phyloP scores from a whole-genome alignment of 352 stramenopile species.

The Globisporangium iwayamae region DNA sequence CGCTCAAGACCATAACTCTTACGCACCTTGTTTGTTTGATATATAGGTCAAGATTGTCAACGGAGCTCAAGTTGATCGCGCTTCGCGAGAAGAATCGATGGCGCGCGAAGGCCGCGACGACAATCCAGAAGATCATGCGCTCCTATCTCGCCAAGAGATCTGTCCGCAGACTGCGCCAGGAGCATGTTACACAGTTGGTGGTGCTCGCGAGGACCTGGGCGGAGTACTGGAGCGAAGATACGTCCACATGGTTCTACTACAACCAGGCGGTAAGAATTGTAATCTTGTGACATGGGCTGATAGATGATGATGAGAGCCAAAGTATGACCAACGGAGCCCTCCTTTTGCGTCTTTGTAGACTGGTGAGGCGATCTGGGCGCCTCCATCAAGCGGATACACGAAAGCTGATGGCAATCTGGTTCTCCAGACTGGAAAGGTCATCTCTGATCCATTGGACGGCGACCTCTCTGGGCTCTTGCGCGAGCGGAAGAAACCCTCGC shows the following conservation, averaged over 20 bases:
- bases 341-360: slow-evolving; percentile 23
- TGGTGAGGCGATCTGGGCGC: slow-evolving; percentile 66
- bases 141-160: slow-evolving; percentile 37
- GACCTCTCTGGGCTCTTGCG: slow-evolving; percentile 28
- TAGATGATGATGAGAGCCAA: background rate
- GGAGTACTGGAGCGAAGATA: slow-evolving; percentile 80
- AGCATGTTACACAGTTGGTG: slow-evolving; percentile 38
- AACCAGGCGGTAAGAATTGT: slow-evolving; percentile 37
- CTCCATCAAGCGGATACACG: slow-evolving; percentile 64
- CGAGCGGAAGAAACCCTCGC: slow-evolving; percentile 19
- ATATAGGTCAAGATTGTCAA: slow-evolving; percentile 49
- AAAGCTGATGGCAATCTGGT: slow-evolving; percentile 64
- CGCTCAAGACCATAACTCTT: background rate
- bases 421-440: slow-evolving; percentile 63
- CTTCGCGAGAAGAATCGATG: slow-evolving; percentile 56
- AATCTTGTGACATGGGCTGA: background rate
- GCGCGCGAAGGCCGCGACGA: slow-evolving; percentile 49
- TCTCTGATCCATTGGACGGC: slow-evolving; percentile 45
- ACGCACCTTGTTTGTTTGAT: slow-evolving; percentile 6
- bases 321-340: slow-evolving; percentile 4
- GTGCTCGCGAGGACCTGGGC: slow-evolving; percentile 46
- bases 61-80: slow-evolving; percentile 61
- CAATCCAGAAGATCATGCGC: slow-evolving; percentile 60
- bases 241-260: slow-evolving; percentile 77
- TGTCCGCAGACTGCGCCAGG: slow-evolving; percentile 30